Conservation (phyloP, 2,329 filamentous ascomycete species). For the Atkinsonella texensis region DNA sequence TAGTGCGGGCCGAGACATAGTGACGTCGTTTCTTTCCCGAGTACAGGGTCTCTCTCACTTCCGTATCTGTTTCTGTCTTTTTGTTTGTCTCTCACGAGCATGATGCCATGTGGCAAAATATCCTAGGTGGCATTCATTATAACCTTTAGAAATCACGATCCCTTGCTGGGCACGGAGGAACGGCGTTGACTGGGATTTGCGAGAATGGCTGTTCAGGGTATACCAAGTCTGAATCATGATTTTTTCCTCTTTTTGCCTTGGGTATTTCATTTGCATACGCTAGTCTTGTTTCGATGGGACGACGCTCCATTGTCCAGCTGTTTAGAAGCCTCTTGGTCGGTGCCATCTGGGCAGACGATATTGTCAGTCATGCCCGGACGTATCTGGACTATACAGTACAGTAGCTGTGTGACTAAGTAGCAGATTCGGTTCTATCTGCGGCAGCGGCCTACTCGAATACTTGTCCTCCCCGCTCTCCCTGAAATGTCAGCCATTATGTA, state of each 20-base stretch:
- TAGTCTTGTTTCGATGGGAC: not conserved
- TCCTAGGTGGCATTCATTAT: not conserved
- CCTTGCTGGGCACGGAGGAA: not conserved
- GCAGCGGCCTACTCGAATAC: not conserved
- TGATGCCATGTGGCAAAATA: not conserved
- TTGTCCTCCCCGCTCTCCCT: no score
- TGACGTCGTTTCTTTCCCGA: not conserved
- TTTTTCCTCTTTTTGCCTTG: not conserved
- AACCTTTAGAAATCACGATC: not conserved
- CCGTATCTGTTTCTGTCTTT: not conserved
- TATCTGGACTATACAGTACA: no score
- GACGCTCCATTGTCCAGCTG: no score
- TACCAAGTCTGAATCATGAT: not conserved
- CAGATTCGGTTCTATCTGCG: no score
- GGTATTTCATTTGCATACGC: not conserved
- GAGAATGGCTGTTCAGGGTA: not conserved
- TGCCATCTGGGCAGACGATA: no score
- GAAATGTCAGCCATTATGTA: no score
- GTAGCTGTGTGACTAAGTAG: no score
- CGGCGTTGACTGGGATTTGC: conserved; percentile 1
- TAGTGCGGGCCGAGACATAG: conserved; percentile 18
- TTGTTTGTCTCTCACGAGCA: not conserved
- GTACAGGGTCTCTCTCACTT: not conserved
- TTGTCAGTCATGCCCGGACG: no score
- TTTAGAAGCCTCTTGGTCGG: no score